Conservation (phyloP, 1,139 yeast genomes). For the Geotrichum siamense region DNA sequence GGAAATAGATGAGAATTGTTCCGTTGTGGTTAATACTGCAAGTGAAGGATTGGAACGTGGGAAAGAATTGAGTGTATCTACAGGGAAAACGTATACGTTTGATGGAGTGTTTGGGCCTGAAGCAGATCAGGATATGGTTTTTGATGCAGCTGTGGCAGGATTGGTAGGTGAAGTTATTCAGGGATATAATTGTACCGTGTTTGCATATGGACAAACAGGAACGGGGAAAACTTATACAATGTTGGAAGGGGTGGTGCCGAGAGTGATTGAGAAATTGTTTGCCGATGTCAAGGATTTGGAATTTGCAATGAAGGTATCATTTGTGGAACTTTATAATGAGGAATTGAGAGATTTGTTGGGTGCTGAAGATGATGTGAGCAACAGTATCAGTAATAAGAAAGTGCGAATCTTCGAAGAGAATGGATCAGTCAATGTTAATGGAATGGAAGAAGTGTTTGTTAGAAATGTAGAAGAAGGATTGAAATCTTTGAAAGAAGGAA, state of each 20-base stretch:
- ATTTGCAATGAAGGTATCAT: constrained; percentile 58
- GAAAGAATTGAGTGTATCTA: constrained; percentile 53
- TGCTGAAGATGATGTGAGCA: constrained; percentile 24
- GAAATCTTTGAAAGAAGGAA: constrained; percentile 44
- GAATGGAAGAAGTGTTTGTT: constrained; percentile 44
- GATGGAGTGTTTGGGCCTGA: constrained; percentile 71
- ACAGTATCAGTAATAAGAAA: constrained; percentile 29
- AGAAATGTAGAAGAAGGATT: constrained; percentile 40
- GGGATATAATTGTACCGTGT: constrained; percentile 58
- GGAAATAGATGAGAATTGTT: constrained; percentile 64
- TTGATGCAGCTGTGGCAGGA: constrained; percentile 53
- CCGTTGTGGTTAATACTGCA: constrained; percentile 50
- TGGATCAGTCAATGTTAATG: constrained; percentile 40
- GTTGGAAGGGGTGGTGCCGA: constrained; percentile 56
- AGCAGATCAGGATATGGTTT: constrained; percentile 56
- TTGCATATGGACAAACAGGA: constrained; percentile 89
- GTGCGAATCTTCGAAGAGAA: constrained; percentile 43
- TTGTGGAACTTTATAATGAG: constrained; percentile 69
- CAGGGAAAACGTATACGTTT: constrained; percentile 49
- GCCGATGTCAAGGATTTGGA: constrained; percentile 48
- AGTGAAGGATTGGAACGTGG: constrained; percentile 14
- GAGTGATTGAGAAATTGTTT: constrained; percentile 51
- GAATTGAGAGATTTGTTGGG: constrained; percentile 52
- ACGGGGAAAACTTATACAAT: constrained; percentile 82
- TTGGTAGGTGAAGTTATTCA: constrained; percentile 50